Base-by-base conservation (phyloP, 2,329 filamentous ascomycete genomes). In the Allantophomopsis cytisporea region DNA sequence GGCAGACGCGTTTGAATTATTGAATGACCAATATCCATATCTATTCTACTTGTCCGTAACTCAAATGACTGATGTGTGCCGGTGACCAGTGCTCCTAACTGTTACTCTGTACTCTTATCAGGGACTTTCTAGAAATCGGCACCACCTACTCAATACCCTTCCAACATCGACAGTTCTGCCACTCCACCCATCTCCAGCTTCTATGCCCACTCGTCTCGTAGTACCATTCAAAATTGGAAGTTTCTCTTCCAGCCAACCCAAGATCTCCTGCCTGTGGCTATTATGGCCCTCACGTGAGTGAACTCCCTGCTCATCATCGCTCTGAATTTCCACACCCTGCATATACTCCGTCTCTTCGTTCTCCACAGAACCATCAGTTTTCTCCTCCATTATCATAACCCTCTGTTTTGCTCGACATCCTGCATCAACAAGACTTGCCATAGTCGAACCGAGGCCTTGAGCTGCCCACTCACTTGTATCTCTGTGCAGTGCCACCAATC, bases 381-480 rank as follows among this genome's bases (percentile, higher is more conserved):
- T 51, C 39, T 64, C 60, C 38, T 15, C 35, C 30, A 69, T 47
- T 7, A 76, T 42, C 2, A 68, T 57, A 4, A 69, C 59, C 15
- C 51, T 55, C 45, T 71, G 65, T 1, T 53, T 56, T 6, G 58
- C 55, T 14, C 66, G 61, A 30, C 51, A 50, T 0, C 76, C 77
- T 2, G 71, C 66, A 42, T 85, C 80, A 7, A 83, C 68, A 2
- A 83, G 57, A 0, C 64, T 60, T 2, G 81, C 68, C n/a, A 76
- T 64, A 1, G 76, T 78, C 41, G 68, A 67, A 15, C 72, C 68
- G 11, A 88, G 55, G 0, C 82, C 83, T 57, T 87, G 83, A 0
- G 77, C 80, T 38, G 80, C 86, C 72, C 81, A 87, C 43, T 83
- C 79, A 45, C 76, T 76, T 1, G 79, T 82, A 39, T 73, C 67